Conservation (phyloP, 164 flowering plant genomes). For the Kingdonia uniflora region DNA sequence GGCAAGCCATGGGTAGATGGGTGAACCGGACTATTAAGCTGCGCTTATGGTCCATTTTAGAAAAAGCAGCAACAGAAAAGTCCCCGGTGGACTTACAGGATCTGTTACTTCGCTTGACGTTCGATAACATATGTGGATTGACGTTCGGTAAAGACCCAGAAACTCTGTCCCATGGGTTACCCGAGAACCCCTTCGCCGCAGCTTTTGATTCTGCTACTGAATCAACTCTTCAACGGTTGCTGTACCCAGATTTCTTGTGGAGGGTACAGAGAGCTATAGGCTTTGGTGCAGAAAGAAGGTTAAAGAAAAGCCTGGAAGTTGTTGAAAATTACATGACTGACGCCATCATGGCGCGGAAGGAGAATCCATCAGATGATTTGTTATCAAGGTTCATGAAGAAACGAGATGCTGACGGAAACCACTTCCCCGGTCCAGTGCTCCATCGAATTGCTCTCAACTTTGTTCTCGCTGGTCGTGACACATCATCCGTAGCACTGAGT, state of each 20-base stretch:
- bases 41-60: conserved; percentile 61
- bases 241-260: conserved; percentile 70
- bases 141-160: conserved; percentile 85
- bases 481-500: conserved; percentile 82
- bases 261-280: conserved; percentile 42
- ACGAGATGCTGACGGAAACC: conserved; percentile 42
- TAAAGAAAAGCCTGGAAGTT: conserved; percentile 37
- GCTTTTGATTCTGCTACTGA: conserved; percentile 87
- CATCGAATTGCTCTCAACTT: conserved; percentile 78
- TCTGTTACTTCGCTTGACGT: conserved; percentile 61
- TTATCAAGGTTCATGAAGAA: conserved; percentile 73
- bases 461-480: conserved; percentile 87
- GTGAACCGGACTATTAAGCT: conserved; percentile 65
- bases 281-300: conserved; percentile 39
- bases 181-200: conserved; percentile 57
- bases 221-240: conserved; percentile 57
- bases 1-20: conserved; percentile 94
- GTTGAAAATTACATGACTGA: conserved; percentile 64
- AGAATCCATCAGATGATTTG: conserved; percentile 58
- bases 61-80: conserved; percentile 24
- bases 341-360: conserved; percentile 42
- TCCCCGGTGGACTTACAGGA: conserved; percentile 71
- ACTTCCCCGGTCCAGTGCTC: conserved; percentile 39
- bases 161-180: conserved; percentile 52
- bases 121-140: conserved; percentile 85